Percentiles rank a stretch among this genome's conserved stretches.
phyloP scores from a whole-genome alignment of 345 rosid genomes.

The Raphanus sativus region DNA sequence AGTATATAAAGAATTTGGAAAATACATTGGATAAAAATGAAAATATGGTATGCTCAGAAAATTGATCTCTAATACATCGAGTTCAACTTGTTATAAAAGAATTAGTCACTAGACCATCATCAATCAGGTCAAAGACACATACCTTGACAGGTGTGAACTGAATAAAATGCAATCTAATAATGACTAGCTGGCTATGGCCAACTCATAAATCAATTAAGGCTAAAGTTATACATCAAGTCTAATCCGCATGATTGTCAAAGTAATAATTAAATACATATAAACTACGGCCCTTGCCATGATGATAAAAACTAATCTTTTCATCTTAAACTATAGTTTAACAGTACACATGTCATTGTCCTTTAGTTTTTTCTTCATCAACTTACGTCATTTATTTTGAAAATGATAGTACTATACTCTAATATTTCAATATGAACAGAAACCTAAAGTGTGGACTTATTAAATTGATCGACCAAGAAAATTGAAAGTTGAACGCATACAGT shows the following conservation, averaged over 20 bases:
- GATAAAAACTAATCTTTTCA: slow-evolving; percentile 4
- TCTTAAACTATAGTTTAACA: neutral
- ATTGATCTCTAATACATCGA: too few species aligned
- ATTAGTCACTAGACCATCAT: too few species aligned
- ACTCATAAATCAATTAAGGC: slow-evolving; percentile 13
- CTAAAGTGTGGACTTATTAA: neutral
- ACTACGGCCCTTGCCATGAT: slow-evolving; percentile 9
- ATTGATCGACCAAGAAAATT: neutral
- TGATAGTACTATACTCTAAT: neutral
- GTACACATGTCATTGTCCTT: slow-evolving; percentile 12
- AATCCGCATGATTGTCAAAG: slow-evolving; percentile 22
- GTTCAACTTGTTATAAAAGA: too few species aligned
- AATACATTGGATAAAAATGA: too few species aligned
- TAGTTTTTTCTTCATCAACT: neutral
- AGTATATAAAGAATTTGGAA: too few species aligned
- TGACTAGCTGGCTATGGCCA: slow-evolving; percentile 18
- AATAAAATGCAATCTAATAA: slow-evolving; percentile 12
- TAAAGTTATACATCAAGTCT: too few species aligned
- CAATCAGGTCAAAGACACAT: neutral
- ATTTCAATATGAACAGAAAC: neutral
- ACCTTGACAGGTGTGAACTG: neutral
- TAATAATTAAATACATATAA: neutral
- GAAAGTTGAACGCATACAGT: neutral
- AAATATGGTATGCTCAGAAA: too few species aligned
- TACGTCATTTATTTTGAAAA: slow-evolving; percentile 12